Percentiles rank a stretch among this genome's conserved stretches.
These are phyloP conservation scores for Micromonas pusilla DNA, from an alignment of 139 green algal genomes.

Conservation along the genomic window DNA sequence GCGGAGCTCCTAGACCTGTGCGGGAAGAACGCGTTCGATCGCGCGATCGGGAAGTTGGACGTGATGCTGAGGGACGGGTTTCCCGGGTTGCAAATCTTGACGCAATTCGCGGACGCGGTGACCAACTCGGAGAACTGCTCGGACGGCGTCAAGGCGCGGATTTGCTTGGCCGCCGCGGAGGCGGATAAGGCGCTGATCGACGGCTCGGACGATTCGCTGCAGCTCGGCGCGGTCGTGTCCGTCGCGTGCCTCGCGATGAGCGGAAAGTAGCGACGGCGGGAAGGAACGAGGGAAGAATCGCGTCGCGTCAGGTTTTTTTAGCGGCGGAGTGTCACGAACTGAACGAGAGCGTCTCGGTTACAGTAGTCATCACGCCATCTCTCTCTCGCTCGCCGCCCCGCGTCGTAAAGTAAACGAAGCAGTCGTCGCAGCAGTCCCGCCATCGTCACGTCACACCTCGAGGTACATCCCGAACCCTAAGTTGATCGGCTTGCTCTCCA, in stretches of 20 bases:
- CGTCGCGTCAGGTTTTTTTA: too few relatives aligned
- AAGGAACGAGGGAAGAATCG: too few relatives aligned
- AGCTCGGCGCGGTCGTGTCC: neutral
- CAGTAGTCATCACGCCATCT: too few relatives aligned
- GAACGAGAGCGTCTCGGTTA: too few relatives aligned
- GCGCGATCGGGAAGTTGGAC: neutral
- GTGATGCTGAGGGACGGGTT: constrained; percentile 13
- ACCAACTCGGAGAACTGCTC: neutral
- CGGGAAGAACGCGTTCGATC: neutral
- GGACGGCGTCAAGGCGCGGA: constrained; percentile 16
- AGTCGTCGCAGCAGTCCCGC: neutral
- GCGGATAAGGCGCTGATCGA: constrained; percentile 18
- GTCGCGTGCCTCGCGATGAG: neutral
- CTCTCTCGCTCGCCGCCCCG: too few relatives aligned
- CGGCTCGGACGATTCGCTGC: constrained; percentile 18
- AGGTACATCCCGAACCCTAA: constrained; percentile 17
- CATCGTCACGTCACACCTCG: neutral
- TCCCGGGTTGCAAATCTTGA: constrained; percentile 13
- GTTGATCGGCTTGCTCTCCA: constrained; percentile 22
- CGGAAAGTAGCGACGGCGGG: too few relatives aligned
- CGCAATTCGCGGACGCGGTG: constrained; percentile 9
- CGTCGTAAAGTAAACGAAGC: too few relatives aligned
- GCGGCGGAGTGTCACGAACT: too few relatives aligned
- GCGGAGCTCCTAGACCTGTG: neutral
- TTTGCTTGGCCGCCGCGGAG: constrained; percentile 11